These are phyloP conservation scores for Rosa persica DNA, from an alignment of 306 rosid genomes.

Conservation along the genomic window DNA sequence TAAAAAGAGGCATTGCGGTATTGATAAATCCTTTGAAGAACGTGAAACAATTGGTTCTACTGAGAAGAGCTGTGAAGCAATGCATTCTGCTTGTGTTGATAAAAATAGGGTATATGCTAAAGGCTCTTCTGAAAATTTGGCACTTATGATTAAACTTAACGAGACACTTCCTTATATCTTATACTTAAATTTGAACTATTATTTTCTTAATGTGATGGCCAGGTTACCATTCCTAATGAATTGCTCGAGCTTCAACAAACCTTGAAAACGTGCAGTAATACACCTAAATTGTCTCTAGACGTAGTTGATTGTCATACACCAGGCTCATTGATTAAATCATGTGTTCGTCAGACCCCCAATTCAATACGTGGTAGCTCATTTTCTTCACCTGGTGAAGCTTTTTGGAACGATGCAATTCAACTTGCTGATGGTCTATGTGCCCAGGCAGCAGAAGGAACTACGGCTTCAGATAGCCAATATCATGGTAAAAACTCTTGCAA, in stretches of 20 bases:
- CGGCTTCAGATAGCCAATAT: constrained; percentile 34
- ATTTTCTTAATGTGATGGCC: constrained; percentile 24
- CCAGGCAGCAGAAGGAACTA: constrained; percentile 41
- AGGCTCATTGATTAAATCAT: constrained; percentile 55
- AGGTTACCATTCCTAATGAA: constrained; percentile 46
- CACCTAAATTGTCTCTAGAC: constrained; percentile 42
- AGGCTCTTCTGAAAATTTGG: constrained; percentile 22
- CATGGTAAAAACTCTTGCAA: constrained; percentile 44
- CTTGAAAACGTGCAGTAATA: constrained; percentile 61
- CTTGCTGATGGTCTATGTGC: constrained; percentile 75
- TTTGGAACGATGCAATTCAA: constrained; percentile 93
- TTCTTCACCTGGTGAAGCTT: constrained; percentile 94
- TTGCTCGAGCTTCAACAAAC: constrained; percentile 37
- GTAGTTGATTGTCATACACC: constrained; percentile 65
- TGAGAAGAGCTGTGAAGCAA: constrained; percentile 33
- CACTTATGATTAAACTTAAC: background rate
- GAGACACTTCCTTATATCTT: constrained; percentile 14
- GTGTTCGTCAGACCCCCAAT: constrained; percentile 60
- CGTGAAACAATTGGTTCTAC: constrained; percentile 28
- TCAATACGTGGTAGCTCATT: constrained; percentile 71
- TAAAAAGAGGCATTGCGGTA: constrained; percentile 39
- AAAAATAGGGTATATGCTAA: constrained; percentile 34
- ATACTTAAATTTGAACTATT: constrained; percentile 19
- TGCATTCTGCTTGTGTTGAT: constrained; percentile 36
- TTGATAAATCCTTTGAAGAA: constrained; percentile 31